Evolutionary conservation across 768 basidiomycete species (phyloP), one percentile per base, ranked within the genome.

Genomic region (Naganishia antarctica): DNA sequence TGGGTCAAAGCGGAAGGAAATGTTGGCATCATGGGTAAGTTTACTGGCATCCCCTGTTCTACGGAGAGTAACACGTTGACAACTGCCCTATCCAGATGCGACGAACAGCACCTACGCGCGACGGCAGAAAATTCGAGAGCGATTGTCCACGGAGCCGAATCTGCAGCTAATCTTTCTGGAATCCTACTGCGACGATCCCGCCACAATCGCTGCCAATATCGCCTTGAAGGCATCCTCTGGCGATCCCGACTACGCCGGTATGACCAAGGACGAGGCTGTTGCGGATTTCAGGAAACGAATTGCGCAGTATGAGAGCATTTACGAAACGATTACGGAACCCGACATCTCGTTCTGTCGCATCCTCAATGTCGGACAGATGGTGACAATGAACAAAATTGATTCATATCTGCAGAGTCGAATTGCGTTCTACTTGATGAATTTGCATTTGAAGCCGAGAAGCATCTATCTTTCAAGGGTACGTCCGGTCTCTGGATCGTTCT

Each of bases 341-440:
- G 84, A 90, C 70, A 82, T 97, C 26, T 90, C 87, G 25, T 98
- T 91, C 77, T 83, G 96, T 66, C 85, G 87, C 70, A 96, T 99
- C 74, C 85, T 86, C 60, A 94, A 99, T 71, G 89, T 99, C 21
- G 96, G 96, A 9, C 86, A 84, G 67, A 87, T 90, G 76, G 93
- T 93, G 60, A 89, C 85, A 0, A 83, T 91, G 50, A 80, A 81
- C 66, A 66, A 87, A 68, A 97, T 99, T 60, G 85, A 93, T 73
- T 93, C 93, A 15, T 99, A 99, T 73, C 79, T 99, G 65, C 91
- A 93, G 73, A 91, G 90, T 82, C 87, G 96, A 37, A 91, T 99
- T 69, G 94, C 91, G 21, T 99, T 94, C 80, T 99, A 93, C 78
- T 82, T 99, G 61, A 98, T 97, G 93, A 97, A 97, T 76, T 77